Percentiles rank a stretch among this genome's conserved stretches.
Evolutionary conservation across 768 basidiomycete genomes (phyloP).

Genomic region (Macrocybe gigantea): DNA sequence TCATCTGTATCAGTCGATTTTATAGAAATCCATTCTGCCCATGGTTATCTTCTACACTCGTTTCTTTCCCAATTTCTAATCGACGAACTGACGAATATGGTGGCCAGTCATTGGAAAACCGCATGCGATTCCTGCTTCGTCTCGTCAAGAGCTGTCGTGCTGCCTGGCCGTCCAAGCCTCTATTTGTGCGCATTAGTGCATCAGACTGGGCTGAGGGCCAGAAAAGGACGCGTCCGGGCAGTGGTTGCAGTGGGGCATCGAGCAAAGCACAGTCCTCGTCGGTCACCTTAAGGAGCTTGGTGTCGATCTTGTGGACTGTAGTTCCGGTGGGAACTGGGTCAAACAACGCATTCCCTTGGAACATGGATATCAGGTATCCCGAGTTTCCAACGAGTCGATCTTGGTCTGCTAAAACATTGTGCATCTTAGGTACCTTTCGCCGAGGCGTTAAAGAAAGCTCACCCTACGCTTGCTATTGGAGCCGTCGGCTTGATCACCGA

Average conservation of each 20-base stretch:
- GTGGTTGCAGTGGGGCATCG: constrained; percentile 71
- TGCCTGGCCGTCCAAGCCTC: constrained; percentile 56
- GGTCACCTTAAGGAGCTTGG: constrained; percentile 53
- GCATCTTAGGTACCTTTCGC: constrained; percentile 57
- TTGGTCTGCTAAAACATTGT: neutral
- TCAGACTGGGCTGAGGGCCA: constrained; percentile 56
- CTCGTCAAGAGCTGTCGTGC: constrained; percentile 46
- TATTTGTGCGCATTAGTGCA: constrained; percentile 69
- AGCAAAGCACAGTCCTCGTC: constrained; percentile 61
- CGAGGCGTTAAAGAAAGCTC: constrained; percentile 52
- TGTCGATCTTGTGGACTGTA: constrained; percentile 74
- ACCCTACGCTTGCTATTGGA: constrained; percentile 50
- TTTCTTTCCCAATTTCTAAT: constrained; percentile 80
- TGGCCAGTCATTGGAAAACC: constrained; percentile 63
- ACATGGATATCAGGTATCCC: constrained; percentile 57
- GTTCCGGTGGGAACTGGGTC: constrained; percentile 59
- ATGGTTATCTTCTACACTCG: constrained; percentile 60
- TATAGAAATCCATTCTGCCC: constrained; percentile 69
- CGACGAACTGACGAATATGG: constrained; percentile 66
- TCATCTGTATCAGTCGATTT: constrained; percentile 44
- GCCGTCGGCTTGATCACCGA: constrained; percentile 72
- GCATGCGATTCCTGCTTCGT: constrained; percentile 61
- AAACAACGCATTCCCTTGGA: constrained; percentile 49
- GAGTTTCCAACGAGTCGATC: neutral
- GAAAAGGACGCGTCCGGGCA: constrained; percentile 50